phyloP scores from a whole-genome alignment of 78 protist species.

The Dictyostelium capitatum region DNA sequence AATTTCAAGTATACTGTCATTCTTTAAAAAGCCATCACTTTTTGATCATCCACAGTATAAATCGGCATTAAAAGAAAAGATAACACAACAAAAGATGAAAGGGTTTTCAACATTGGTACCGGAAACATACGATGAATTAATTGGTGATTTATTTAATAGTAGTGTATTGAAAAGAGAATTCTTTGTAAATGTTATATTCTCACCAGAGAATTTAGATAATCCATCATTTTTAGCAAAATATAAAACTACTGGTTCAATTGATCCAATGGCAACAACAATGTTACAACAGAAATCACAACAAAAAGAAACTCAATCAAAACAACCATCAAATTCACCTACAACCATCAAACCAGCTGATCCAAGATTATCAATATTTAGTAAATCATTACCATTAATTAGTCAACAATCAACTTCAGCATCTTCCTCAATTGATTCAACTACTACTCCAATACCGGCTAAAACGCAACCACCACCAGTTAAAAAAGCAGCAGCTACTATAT shows the following conservation, averaged over 20 bases:
- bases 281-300: background rate
- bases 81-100: slow-evolving; percentile 4
- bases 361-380: slow-evolving; percentile 6
- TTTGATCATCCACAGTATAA: slow-evolving; percentile 24
- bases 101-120: slow-evolving; percentile 24
- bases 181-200: background rate
- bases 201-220: slow-evolving; percentile 30
- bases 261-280: background rate
- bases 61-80: slow-evolving; percentile 45
- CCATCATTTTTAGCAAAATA: background rate
- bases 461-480: slow-evolving; percentile 16
- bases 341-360: slow-evolving; percentile 17
- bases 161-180: slow-evolving; percentile 21
- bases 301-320: background rate
- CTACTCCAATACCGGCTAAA: background rate
- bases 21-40: slow-evolving; percentile 44
- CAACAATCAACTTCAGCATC: background rate
- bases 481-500: background rate
- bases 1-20: background rate
- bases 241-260: background rate
- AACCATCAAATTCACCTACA: background rate
- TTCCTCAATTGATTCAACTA: background rate
- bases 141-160: background rate
- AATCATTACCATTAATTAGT: slow-evolving; percentile 1
- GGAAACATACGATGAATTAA: background rate